Evolutionary conservation across 768 basidiomycete genomes (phyloP).

Genomic region (Fomitopsis serialis): DNA sequence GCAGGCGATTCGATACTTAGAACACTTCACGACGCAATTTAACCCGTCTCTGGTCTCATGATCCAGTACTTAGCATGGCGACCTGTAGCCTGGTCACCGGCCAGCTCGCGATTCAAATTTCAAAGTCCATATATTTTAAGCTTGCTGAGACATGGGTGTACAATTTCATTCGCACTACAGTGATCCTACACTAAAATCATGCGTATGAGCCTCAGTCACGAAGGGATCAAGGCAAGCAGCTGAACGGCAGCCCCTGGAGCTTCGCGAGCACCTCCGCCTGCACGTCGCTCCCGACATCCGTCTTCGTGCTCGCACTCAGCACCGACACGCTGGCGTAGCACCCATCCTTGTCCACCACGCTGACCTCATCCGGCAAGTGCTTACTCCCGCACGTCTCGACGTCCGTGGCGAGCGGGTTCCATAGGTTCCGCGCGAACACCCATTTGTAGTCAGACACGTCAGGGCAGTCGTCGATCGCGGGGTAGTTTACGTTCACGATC

Average conservation of each 20-base stretch:
- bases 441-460: slow-evolving; percentile 22
- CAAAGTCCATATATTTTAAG: too few relatives aligned
- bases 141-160: too few relatives aligned
- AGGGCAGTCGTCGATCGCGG: slow-evolving; percentile 23
- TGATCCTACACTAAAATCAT: too few relatives aligned
- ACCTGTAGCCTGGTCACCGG: too few relatives aligned
- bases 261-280: slow-evolving; percentile 35
- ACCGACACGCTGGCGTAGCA: slow-evolving; percentile 40
- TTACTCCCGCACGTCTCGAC: slow-evolving; percentile 25
- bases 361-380: slow-evolving; percentile 27
- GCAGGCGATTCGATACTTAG: too few relatives aligned
- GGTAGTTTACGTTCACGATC: slow-evolving; percentile 32
- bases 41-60: too few relatives aligned
- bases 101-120: too few relatives aligned
- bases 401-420: slow-evolving; percentile 22
- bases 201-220: too few relatives aligned
- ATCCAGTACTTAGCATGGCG: too few relatives aligned
- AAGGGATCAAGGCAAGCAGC: neutral
- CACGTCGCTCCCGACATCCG: slow-evolving; percentile 33
- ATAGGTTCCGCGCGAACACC: slow-evolving; percentile 27
- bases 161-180: too few relatives aligned
- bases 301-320: slow-evolving; percentile 34
- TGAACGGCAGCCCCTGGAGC: slow-evolving; percentile 23
- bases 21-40: too few relatives aligned
- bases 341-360: slow-evolving; percentile 28